phyloP scores from a whole-genome alignment of 2,329 filamentous ascomycete genomes.

The Epichloe hybrida region DNA sequence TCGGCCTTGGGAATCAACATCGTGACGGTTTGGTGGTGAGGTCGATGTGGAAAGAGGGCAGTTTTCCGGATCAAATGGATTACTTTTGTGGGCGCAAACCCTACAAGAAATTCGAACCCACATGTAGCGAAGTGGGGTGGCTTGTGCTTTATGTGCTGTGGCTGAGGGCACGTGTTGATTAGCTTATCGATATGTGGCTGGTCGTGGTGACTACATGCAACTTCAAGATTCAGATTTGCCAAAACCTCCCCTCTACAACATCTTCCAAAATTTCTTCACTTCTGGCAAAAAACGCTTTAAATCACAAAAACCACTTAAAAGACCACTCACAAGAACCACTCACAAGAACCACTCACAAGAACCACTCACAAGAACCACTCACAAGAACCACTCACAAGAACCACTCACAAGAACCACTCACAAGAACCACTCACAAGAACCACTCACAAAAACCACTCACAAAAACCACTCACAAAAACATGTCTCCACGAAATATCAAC shows the following conservation, averaged over 20 bases:
- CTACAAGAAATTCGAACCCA: conserved; percentile 22
- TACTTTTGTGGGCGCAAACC: conserved; percentile 33
- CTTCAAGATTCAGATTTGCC: neutral
- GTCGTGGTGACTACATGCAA: neutral
- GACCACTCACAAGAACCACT: neutral
- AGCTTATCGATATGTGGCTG: conserved; percentile 2
- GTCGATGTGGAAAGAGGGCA: conserved; percentile 37
- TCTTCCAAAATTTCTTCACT: neutral
- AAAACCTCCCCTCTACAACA: neutral
- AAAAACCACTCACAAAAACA: conserved; percentile 16
- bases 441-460: neutral
- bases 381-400: neutral
- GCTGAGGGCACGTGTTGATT: conserved; percentile 21
- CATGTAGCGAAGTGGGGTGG: conserved; percentile 19
- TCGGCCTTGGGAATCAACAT: conserved; percentile 99
- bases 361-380: neutral
- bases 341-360: neutral
- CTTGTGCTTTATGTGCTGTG: conserved; percentile 13
- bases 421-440: no score
- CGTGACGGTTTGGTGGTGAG: conserved; percentile 43
- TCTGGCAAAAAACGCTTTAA: no score
- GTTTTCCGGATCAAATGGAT: conserved; percentile 28
- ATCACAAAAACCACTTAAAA: no score
- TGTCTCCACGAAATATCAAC: conserved; percentile 53
- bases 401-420: neutral